These are phyloP conservation scores for Solanum paucissectum DNA, from an alignment of 257 asterid species.

Conservation along the genomic window DNA sequence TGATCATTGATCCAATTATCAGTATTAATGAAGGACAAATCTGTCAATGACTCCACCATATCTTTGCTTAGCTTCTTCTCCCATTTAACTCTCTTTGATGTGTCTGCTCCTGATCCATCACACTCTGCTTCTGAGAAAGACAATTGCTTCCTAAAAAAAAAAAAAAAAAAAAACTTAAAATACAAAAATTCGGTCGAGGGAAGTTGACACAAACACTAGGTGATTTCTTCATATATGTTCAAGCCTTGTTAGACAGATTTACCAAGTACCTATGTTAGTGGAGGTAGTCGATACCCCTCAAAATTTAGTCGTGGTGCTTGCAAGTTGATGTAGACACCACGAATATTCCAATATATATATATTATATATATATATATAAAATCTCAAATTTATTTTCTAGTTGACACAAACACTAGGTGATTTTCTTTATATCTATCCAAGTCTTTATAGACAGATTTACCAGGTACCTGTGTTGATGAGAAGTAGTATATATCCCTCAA, in stretches of 20 bases:
- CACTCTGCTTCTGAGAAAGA: slow-evolving; percentile 4
- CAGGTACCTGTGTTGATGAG: not conserved
- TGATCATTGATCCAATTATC: slow-evolving; percentile 33
- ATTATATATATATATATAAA: too few relatives aligned
- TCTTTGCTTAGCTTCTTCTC: not conserved
- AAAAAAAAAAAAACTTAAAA: not conserved
- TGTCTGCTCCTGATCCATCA: slow-evolving; percentile 6
- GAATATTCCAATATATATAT: not conserved
- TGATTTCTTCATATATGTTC: not conserved
- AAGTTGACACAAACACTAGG: not conserved
- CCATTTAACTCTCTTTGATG: slow-evolving; percentile 40
- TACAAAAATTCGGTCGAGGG: not conserved
- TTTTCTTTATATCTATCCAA: not conserved
- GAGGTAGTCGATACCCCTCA: not conserved
- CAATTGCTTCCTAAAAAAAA: not conserved
- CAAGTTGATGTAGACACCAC: not conserved
- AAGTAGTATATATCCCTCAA: not conserved
- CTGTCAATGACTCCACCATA: slow-evolving; percentile 9
- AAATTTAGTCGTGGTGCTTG: not conserved
- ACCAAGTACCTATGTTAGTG: not conserved
- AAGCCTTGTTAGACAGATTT: not conserved
- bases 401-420: not conserved
- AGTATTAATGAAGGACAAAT: slow-evolving; percentile 30
- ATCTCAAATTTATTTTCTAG: not conserved
- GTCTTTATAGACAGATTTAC: not conserved